Evolutionary conservation across 106 monocot genomes (phyloP).

Genomic region (Dioscorea alata): DNA sequence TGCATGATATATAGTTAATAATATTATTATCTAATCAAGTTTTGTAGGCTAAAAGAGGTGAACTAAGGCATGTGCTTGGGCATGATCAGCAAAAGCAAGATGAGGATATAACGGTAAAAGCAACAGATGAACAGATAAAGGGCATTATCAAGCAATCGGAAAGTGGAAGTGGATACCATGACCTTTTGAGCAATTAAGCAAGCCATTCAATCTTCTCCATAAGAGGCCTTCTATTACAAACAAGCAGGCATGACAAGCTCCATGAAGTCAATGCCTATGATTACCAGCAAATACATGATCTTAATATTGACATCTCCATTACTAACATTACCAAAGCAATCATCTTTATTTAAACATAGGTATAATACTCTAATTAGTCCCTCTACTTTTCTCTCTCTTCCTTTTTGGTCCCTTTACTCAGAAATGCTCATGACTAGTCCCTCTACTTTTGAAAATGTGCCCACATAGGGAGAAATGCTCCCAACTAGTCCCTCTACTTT

Average conservation of each 20-base stretch:
- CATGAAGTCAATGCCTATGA: slow-evolving; percentile 35
- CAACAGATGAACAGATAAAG: slow-evolving; percentile 49
- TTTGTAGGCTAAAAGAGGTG: slow-evolving; percentile 30
- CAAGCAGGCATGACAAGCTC: slow-evolving; percentile 34
- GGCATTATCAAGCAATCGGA: slow-evolving; percentile 17
- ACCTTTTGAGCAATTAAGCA: slow-evolving; percentile 22
- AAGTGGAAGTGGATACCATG: slow-evolving; percentile 6
- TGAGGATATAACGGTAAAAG: slow-evolving; percentile 32
- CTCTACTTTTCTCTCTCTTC: too few species aligned
- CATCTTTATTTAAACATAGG: too few species aligned
- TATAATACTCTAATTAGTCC: too few species aligned
- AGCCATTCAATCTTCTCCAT: slow-evolving; percentile 41
- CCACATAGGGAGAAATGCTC: too few species aligned
- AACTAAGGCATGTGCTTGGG: slow-evolving; percentile 32
- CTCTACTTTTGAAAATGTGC: too few species aligned
- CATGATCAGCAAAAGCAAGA: slow-evolving; percentile 32
- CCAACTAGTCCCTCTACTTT: too few species aligned
- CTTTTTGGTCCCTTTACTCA: too few species aligned
- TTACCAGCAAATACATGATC: slow-evolving; percentile 35
- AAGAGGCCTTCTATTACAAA: slow-evolving; percentile 38
- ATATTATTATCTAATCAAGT: too few species aligned
- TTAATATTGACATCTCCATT: slow-evolving; percentile 40
- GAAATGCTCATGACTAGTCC: too few species aligned
- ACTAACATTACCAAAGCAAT: too few species aligned
- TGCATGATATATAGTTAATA: too few species aligned